These are phyloP conservation scores for Cladosporium sphaerospermum DNA, from an alignment of 2,329 filamentous ascomycete species.

Conservation along the genomic window DNA sequence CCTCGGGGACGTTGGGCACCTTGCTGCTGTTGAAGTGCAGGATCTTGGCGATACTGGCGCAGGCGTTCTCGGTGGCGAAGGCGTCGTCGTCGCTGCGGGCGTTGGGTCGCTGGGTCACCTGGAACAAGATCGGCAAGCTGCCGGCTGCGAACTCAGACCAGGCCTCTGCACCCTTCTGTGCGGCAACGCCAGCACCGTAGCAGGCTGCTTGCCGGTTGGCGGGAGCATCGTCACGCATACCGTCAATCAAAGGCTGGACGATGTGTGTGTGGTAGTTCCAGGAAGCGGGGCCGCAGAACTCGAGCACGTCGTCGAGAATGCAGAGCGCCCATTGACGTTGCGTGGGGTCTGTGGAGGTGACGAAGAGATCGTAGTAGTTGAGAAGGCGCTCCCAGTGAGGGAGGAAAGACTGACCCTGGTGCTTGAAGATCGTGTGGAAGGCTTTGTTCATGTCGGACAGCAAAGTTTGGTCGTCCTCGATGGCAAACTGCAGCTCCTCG, in stretches of 20 bases:
- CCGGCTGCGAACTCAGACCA: constrained; percentile 85
- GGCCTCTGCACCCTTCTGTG: constrained; percentile 78
- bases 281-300: constrained; percentile 88
- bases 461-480: constrained; percentile 94
- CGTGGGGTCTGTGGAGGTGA: constrained; percentile 73
- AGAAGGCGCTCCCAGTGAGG: constrained; percentile 82
- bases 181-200: constrained; percentile 92
- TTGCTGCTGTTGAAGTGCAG: constrained; percentile 79
- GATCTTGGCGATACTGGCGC: constrained; percentile 93
- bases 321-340: constrained; percentile 98
- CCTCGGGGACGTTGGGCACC: constrained; percentile 67
- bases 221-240: constrained; percentile 77
- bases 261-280: constrained; percentile 83
- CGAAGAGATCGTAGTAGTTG: constrained; percentile 77
- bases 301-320: constrained; percentile 95
- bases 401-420: constrained; percentile 79
- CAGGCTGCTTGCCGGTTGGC: constrained; percentile 93
- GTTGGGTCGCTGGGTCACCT: constrained; percentile 72
- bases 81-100: constrained; percentile 87
- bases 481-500: constrained; percentile 80
- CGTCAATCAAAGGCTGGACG: constrained; percentile 76
- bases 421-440: constrained; percentile 98
- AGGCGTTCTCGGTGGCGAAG: constrained; percentile 96
- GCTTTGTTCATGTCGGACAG: constrained; percentile 99
- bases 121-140: constrained; percentile 75